Conservation (phyloP, 2,329 filamentous ascomycete genomes). For the Verticillium dahliae region DNA sequence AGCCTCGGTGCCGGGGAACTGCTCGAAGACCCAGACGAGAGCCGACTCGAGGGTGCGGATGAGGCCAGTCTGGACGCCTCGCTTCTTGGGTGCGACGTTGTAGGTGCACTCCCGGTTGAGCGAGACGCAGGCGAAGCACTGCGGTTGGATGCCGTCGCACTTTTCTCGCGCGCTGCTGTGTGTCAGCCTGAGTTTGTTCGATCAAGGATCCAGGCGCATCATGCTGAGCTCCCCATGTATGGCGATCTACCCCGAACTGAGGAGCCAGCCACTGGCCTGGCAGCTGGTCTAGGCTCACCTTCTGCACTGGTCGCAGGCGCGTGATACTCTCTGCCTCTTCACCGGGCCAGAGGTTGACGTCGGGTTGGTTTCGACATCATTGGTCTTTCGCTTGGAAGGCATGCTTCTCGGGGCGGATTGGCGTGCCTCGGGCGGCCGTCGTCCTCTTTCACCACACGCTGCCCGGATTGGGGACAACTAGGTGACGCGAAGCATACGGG, state of each 20-base stretch:
- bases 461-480: background rate
- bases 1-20: slow-evolving; percentile 52
- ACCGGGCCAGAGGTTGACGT: slow-evolving; percentile 19
- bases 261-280: background rate
- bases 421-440: background rate
- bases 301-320: slow-evolving; percentile 64
- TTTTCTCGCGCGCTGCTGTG: slow-evolving; percentile 53
- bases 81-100: slow-evolving; percentile 65
- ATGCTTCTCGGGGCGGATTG: slow-evolving; percentile 16
- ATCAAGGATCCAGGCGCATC: background rate
- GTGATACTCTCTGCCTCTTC: slow-evolving; percentile 60
- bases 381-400: slow-evolving; percentile 29
- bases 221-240: background rate
- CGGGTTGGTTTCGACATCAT: slow-evolving; percentile 17
- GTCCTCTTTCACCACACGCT: background rate
- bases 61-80: slow-evolving; percentile 75
- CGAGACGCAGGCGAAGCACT: slow-evolving; percentile 59
- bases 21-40: slow-evolving; percentile 59
- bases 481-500: background rate
- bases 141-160: slow-evolving; percentile 63
- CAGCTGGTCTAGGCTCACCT: slow-evolving; percentile 13
- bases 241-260: background rate
- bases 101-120: slow-evolving; percentile 64
- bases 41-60: slow-evolving; percentile 67
- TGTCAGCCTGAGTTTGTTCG: background rate